Percentiles rank a stretch among this genome's conserved stretches.
Evolutionary conservation across 225 moss, liverwort and hornwort species (phyloP).

Genomic region (Takakia lepidozioides): DNA sequence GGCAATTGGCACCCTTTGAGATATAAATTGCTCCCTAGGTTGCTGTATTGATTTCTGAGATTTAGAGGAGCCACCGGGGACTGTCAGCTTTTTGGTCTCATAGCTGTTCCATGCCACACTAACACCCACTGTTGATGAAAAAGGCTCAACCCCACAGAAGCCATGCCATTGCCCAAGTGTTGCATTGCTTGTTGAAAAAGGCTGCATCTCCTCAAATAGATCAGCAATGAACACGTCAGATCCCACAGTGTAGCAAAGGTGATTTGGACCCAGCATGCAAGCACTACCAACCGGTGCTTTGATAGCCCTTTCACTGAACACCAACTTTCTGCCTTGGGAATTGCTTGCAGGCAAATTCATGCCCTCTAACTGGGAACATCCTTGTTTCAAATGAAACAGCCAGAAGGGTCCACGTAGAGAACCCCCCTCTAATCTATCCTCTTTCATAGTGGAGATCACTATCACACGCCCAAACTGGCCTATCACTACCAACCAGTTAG

Average conservation of each 20-base stretch:
- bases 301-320: constrained; percentile 24
- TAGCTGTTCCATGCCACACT: too few relatives aligned
- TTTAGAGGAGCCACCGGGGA: not conserved
- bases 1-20: constrained; percentile 27
- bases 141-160: too few relatives aligned
- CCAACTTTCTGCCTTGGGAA: constrained; percentile 22
- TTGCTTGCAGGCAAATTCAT: constrained; percentile 10
- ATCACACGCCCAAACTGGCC: constrained; percentile 52
- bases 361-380: constrained; percentile 11
- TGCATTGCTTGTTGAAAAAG: constrained; percentile 4
- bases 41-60: not conserved
- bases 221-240: constrained; percentile 37
- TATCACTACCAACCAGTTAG: constrained; percentile 48
- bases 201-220: constrained; percentile 17
- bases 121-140: too few relatives aligned
- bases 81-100: not conserved
- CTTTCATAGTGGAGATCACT: constrained; percentile 29
- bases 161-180: too few relatives aligned
- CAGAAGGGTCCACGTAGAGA: constrained; percentile 24
- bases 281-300: constrained; percentile 48
- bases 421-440: constrained; percentile 14
- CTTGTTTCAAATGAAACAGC: constrained; percentile 10
- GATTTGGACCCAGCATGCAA: constrained; percentile 46
- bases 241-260: constrained; percentile 47
- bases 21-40: constrained; percentile 25